Percentiles rank a stretch among this genome's conserved stretches.
phyloP scores from a whole-genome alignment of 208 protist genomes.

The Crithidia bombi region DNA sequence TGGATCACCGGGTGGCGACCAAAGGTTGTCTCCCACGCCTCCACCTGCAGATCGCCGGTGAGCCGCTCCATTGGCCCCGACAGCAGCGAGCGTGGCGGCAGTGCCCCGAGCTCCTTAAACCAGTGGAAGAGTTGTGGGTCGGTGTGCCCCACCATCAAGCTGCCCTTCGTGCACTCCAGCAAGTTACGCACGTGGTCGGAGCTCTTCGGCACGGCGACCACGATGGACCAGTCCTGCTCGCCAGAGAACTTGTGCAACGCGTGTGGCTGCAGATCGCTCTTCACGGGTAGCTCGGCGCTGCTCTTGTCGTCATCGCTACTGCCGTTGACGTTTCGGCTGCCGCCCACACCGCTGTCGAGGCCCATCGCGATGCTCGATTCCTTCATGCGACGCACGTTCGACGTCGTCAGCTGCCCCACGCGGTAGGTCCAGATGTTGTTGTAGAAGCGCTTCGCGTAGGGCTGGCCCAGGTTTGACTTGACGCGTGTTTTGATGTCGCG shows the following conservation, averaged over 20 bases:
- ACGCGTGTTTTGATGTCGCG: slow-evolving; percentile 79
- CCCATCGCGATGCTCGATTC: slow-evolving; percentile 58
- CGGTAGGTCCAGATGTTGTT: slow-evolving; percentile 84
- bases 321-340: slow-evolving; percentile 10
- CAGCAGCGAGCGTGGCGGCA: slow-evolving; percentile 77
- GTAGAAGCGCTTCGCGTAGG: slow-evolving; percentile 69
- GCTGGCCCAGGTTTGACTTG: slow-evolving; percentile 66
- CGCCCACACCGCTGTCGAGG: slow-evolving; percentile 35
- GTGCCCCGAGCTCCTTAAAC: slow-evolving; percentile 85
- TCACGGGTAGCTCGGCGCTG: slow-evolving; percentile 47
- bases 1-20: slow-evolving; percentile 81
- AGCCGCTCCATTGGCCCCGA: slow-evolving; percentile 78
- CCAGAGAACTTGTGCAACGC: slow-evolving; percentile 76
- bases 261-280: slow-evolving; percentile 86
- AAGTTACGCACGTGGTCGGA: slow-evolving; percentile 82
- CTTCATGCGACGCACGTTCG: slow-evolving; percentile 66
- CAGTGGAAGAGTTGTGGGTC: slow-evolving; percentile 91
- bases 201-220: slow-evolving; percentile 77
- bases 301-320: slow-evolving; percentile 15
- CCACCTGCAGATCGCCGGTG: slow-evolving; percentile 69
- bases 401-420: slow-evolving; percentile 84
- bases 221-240: slow-evolving; percentile 68
- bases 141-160: slow-evolving; percentile 88
- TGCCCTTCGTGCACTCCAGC: slow-evolving; percentile 59
- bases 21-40: slow-evolving; percentile 79